phyloP scores from a whole-genome alignment of 75 land plant species.

The Picea sitchensis region DNA sequence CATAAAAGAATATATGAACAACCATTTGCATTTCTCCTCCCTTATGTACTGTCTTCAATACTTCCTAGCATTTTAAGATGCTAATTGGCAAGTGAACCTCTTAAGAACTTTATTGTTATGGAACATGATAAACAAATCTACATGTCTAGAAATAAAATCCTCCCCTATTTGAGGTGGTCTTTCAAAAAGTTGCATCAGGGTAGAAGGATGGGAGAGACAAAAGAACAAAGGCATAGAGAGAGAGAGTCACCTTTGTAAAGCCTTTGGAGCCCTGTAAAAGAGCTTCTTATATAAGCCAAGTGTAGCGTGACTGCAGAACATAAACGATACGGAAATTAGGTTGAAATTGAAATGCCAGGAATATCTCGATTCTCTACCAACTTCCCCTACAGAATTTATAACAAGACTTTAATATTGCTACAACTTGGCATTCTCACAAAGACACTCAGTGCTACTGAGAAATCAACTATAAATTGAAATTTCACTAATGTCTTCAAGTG shows the following conservation, averaged over 20 bases:
- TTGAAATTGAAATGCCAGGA: not conserved
- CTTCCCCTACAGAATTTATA: not conserved
- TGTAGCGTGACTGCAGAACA: conserved; percentile 78
- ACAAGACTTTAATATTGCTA: not conserved
- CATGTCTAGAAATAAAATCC: not conserved
- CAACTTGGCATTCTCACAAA: conserved; percentile 2
- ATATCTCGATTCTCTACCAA: not conserved
- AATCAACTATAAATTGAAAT: not conserved
- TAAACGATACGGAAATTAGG: not conserved
- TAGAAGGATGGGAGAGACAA: not conserved
- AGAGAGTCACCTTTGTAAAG: conserved; percentile 64
- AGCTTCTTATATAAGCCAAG: conserved; percentile 92
- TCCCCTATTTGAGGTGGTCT: not conserved
- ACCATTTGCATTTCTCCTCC: no score
- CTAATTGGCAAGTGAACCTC: no score
- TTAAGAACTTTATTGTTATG: no score
- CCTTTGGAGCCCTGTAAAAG: conserved; percentile 78
- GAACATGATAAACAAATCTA: not conserved
- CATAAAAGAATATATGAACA: no score
- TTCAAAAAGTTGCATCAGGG: not conserved
- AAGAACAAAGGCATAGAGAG: not conserved
- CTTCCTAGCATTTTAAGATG: no score
- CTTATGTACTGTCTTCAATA: no score
- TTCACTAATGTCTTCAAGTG: no score
- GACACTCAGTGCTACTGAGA: not conserved